Evolutionary conservation across 2,329 filamentous ascomycete species (phyloP).

Genomic region (Claviceps purpurea): DNA sequence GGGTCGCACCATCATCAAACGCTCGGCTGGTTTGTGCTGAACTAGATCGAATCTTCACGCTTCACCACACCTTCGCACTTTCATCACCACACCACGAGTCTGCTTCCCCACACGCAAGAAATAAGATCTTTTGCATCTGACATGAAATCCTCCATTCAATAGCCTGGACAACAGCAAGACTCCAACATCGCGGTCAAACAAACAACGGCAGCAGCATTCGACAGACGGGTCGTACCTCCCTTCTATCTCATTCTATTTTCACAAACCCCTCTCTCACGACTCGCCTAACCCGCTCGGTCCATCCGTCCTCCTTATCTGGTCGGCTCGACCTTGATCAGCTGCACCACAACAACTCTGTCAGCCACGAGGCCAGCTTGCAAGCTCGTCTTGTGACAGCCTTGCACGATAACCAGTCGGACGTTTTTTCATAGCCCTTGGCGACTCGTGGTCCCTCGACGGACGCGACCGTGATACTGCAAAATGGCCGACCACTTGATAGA

Average conservation of each 20-base stretch:
- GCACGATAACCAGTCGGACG: slow-evolving; percentile 8
- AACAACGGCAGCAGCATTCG: background rate
- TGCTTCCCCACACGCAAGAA: slow-evolving; percentile 7
- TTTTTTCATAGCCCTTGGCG: slow-evolving; percentile 5
- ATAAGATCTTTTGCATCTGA: slow-evolving; percentile 8
- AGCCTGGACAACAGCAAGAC: background rate
- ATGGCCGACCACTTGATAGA: slow-evolving; percentile 34
- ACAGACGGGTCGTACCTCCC: slow-evolving; percentile 1
- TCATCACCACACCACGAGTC: slow-evolving; percentile 1
- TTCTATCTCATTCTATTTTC: background rate
- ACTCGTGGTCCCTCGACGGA: slow-evolving; percentile 14
- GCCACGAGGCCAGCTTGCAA: background rate
- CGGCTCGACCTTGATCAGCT: background rate
- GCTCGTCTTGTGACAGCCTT: slow-evolving; percentile 10
- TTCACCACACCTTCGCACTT: slow-evolving; percentile 4
- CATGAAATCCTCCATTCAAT: background rate
- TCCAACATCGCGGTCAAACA: background rate
- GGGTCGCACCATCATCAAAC: slow-evolving; percentile 17
- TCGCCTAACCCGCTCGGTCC: background rate
- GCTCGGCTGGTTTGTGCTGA: background rate
- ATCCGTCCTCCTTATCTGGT: background rate
- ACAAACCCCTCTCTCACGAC: background rate
- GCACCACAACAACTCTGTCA: background rate
- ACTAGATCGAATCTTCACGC: slow-evolving; percentile 1
- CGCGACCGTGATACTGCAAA: slow-evolving; percentile 13